phyloP scores from a whole-genome alignment of 2,329 filamentous ascomycete species.

The Ophiocordyceps camponoti-saundersi region DNA sequence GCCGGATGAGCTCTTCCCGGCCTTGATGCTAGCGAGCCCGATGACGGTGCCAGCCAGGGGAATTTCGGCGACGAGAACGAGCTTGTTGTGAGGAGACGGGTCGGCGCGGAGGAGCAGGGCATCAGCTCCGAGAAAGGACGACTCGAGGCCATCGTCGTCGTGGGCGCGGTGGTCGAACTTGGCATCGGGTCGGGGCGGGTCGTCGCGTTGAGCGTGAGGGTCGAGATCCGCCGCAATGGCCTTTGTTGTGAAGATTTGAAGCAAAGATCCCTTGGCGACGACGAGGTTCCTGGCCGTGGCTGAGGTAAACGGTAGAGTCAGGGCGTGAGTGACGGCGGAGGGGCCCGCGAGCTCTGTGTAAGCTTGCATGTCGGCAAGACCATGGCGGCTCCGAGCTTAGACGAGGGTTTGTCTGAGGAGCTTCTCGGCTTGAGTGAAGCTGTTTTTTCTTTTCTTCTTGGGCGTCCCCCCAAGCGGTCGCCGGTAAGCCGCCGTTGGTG shows the following conservation, averaged over 20 bases:
- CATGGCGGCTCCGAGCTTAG: slow-evolving; percentile 12
- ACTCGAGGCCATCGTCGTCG: slow-evolving; percentile 47
- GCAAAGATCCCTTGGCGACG: slow-evolving; percentile 78
- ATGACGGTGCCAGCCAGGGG: slow-evolving; percentile 70
- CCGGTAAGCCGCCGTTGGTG: not conserved
- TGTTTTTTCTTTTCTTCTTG: not conserved
- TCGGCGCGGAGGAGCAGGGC: slow-evolving; percentile 43
- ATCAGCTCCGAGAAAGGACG: slow-evolving; percentile 49
- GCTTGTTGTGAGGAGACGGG: slow-evolving; percentile 51
- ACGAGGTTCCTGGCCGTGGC: slow-evolving; percentile 67
- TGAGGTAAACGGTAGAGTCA: slow-evolving; percentile 62
- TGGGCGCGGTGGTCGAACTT: slow-evolving; percentile 35
- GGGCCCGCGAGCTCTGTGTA: slow-evolving; percentile 92
- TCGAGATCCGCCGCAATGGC: slow-evolving; percentile 47
- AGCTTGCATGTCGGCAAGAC: slow-evolving; percentile 60
- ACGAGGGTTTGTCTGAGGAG: not conserved
- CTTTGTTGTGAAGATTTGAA: slow-evolving; percentile 76
- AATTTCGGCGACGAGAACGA: slow-evolving; percentile 75
- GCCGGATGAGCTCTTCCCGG: slow-evolving; percentile 54
- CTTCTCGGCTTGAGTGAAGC: not conserved
- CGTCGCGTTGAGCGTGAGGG: slow-evolving; percentile 17
- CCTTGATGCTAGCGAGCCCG: slow-evolving; percentile 63
- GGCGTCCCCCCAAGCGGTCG: no score
- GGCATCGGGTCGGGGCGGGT: slow-evolving; percentile 22
- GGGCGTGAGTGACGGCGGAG: slow-evolving; percentile 80